Evolutionary conservation across 495 filamentous ascomycete genomes (phyloP).

Genomic region (Corynascus novoguineensis): DNA sequence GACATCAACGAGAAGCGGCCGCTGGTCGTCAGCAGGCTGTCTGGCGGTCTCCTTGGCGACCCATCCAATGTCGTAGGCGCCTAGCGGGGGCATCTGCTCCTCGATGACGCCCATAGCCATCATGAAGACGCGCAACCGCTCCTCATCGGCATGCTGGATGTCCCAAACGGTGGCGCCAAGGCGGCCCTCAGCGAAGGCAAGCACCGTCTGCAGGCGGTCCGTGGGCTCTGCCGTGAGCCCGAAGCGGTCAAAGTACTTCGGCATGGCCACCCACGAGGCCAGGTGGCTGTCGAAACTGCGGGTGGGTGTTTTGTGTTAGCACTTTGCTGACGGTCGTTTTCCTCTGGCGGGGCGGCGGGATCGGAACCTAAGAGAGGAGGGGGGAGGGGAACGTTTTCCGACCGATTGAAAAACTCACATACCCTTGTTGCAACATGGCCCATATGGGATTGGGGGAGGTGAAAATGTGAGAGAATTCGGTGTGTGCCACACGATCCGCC

Average conservation of each 20-base stretch:
- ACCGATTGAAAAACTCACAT: no score
- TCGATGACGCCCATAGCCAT: constrained; percentile 18
- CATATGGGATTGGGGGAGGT: background rate
- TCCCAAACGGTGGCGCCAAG: constrained; percentile 24
- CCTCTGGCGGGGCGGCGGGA: no score
- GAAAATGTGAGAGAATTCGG: constrained; percentile 6
- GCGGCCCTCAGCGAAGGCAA: constrained; percentile 17
- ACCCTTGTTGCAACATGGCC: constrained; percentile 5
- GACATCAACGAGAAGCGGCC: constrained; percentile 31
- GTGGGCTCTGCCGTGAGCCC: constrained; percentile 20
- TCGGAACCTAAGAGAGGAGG: no score
- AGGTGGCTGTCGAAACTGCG: constrained; percentile 18
- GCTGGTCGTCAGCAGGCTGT: constrained; percentile 1
- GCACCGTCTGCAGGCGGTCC: constrained; percentile 16
- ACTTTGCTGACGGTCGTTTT: no score
- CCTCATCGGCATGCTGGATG: constrained; percentile 15
- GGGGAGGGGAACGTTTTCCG: background rate
- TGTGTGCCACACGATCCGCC: constrained; percentile 21
- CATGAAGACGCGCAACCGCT: constrained; percentile 19
- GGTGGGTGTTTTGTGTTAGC: background rate
- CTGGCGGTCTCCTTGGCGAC: constrained; percentile 10
- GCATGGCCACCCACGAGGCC: constrained; percentile 12
- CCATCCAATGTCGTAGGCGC: constrained; percentile 30
- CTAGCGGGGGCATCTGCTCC: constrained; percentile 19
- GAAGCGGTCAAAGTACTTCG: constrained; percentile 27